Base-by-base conservation (phyloP, 1,284 basidiomycete genomes). In the Trichosporon sp. region DNA sequence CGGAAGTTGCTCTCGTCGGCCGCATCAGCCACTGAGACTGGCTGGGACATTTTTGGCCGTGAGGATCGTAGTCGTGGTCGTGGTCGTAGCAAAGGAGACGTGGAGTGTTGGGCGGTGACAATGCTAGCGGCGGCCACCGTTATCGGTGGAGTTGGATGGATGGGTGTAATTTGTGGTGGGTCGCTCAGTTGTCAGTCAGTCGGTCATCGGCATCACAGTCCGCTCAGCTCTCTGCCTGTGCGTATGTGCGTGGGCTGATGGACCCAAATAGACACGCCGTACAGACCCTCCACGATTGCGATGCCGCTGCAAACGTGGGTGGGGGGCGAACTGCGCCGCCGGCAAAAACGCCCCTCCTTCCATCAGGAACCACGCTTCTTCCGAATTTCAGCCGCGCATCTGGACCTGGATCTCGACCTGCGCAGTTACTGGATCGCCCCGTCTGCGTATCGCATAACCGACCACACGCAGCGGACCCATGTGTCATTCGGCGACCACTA, bases 1-100 rank as follows among this genome's bases (percentile, higher is more conserved):
- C 67, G 56, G 19, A 64, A 21, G 46, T 37, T 61, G 60, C 61
- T 57, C 25, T 62, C 63, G 21, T 65, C 62, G 23, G 14, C 16
- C 19, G 57, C 56, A 34, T 52, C 44, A 23, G 32, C 19, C 33
- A 27, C 44, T 2, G 59, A 54, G 32, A 31, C 33, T 14, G 29
- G 29, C 25, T 52, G 27, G 54, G 36, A 34, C 36, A 40, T 54
- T 32, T n/a, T 7, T 32, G n/a, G 36, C 58, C 9, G 36, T 14
- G 31, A n/a, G n/a, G n/a, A n/a, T n/a, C n/a, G n/a, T n/a, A n/a
- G n/a, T n/a, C n/a, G n/a, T 56, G 14, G 14, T 56, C 46, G 27
- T 31, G 36, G 9, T 11, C 13, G 36, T 2, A 4, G 36, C 13
- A n/a, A n/a, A n/a, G 36, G 40, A 44, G 32, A 32, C 32, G 32